Percentiles rank a stretch among this genome's conserved stretches.
Conservation (phyloP, 495 filamentous ascomycete species). For the Penicillium chermesinum region DNA sequence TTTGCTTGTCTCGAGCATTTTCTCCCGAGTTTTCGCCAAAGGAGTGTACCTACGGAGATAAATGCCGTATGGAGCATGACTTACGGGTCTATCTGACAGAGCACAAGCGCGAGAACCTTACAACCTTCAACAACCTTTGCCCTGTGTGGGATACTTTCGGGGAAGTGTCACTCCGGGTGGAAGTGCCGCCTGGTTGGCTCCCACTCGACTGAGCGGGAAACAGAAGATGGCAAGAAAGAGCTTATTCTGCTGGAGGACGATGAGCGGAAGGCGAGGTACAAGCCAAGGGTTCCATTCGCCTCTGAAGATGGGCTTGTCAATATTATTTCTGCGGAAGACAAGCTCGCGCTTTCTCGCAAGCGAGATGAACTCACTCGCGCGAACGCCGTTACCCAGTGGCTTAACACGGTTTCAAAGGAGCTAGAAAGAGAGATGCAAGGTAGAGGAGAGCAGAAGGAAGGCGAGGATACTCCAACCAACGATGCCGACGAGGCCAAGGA, state of each 20-base stretch:
- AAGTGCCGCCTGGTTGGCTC: slow-evolving; percentile 83
- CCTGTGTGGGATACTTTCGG: slow-evolving; percentile 74
- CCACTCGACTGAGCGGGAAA: slow-evolving; percentile 71
- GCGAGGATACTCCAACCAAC: slow-evolving; percentile 6
- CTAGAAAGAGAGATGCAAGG: slow-evolving; percentile 45
- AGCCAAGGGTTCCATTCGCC: slow-evolving; percentile 26
- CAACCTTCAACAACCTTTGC: slow-evolving; percentile 67
- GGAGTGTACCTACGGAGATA: slow-evolving; percentile 67
- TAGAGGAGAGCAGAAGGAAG: slow-evolving; percentile 16
- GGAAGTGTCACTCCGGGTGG: slow-evolving; percentile 76
- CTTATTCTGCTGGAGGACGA: slow-evolving; percentile 62
- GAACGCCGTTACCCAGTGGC: slow-evolving; percentile 69
- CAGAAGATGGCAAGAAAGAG: slow-evolving; percentile 73
- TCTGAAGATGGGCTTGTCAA: slow-evolving; percentile 69
- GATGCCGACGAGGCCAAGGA: slow-evolving; percentile 17
- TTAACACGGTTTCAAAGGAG: slow-evolving; percentile 55
- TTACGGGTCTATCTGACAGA: slow-evolving; percentile 78
- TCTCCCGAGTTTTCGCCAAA: slow-evolving; percentile 69
- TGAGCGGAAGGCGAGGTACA: slow-evolving; percentile 39
- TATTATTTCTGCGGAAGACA: slow-evolving; percentile 57
- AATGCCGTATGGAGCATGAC: slow-evolving; percentile 75
- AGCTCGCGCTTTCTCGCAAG: slow-evolving; percentile 64
- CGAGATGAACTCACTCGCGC: slow-evolving; percentile 62
- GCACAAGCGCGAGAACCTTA: slow-evolving; percentile 73
- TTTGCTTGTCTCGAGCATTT: slow-evolving; percentile 67